Conservation (phyloP, 176 grass and related monocot genomes). For the Cymbopogon citratus region DNA sequence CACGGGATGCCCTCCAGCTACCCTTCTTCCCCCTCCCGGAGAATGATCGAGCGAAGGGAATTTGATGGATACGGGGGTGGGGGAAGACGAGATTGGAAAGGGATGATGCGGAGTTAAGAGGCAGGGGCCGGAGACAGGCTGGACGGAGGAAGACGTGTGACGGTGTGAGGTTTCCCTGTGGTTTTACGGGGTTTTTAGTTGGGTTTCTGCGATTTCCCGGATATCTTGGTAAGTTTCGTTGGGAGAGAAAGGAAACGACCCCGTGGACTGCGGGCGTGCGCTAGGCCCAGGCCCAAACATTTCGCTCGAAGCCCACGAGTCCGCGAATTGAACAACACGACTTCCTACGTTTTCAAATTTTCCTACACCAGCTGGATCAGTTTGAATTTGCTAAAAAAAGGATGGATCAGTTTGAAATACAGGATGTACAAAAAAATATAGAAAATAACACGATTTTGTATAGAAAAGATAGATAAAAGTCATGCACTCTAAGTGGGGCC, state of each 20-base stretch:
- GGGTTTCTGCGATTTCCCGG: slow-evolving; percentile 15
- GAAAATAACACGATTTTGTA: too few relatives aligned
- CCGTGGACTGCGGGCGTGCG: background rate
- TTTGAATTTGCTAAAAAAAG: too few relatives aligned
- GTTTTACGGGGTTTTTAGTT: slow-evolving; percentile 25
- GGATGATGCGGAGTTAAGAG: slow-evolving; percentile 31
- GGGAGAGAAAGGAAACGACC: too few relatives aligned
- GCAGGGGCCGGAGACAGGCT: slow-evolving; percentile 49
- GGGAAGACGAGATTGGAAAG: slow-evolving; percentile 11
- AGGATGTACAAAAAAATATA: too few relatives aligned
- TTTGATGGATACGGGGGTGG: background rate
- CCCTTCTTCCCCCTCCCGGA: background rate
- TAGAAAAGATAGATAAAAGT: too few relatives aligned
- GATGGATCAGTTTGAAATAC: too few relatives aligned
- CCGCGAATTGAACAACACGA: background rate
- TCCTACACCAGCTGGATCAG: too few relatives aligned
- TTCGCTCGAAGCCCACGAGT: background rate
- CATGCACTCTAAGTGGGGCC: too few relatives aligned
- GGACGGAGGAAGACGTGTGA: slow-evolving; percentile 45
- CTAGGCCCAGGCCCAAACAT: background rate
- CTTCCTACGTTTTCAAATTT: background rate
- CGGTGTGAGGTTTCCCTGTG: slow-evolving; percentile 24
- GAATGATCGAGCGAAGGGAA: slow-evolving; percentile 19
- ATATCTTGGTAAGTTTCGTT: background rate
- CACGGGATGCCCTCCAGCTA: background rate